Evolutionary conservation across 1,284 basidiomycete genomes (phyloP).

Genomic region (Ustilago xerochloae): DNA sequence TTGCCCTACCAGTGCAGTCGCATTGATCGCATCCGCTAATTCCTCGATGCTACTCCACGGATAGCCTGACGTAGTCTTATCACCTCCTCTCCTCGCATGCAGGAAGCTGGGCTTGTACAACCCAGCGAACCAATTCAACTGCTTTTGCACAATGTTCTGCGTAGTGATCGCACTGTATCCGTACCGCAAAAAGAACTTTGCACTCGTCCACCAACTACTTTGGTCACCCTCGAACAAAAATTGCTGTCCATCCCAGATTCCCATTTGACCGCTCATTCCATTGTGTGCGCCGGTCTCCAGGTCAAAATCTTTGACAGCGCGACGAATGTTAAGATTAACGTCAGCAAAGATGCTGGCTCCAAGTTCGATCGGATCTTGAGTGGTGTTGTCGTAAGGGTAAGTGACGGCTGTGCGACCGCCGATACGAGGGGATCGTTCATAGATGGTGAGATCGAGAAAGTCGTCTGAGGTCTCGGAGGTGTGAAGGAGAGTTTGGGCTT

Average conservation of each 20-base stretch:
- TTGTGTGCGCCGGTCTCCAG: conserved; percentile 29
- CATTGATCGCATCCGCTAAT: conserved; percentile 74
- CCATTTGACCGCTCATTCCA: conserved; percentile 35
- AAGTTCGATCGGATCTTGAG: conserved; percentile 75
- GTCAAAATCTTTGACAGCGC: conserved; percentile 42
- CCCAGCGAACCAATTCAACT: conserved; percentile 69
- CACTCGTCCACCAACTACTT: conserved; percentile 62
- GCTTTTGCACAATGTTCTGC: conserved; percentile 73
- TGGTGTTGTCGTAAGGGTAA: conserved; percentile 78
- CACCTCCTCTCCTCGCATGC: conserved; percentile 59
- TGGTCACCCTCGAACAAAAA: conserved; percentile 62
- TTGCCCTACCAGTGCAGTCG: conserved; percentile 65
- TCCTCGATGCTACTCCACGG: conserved; percentile 76
- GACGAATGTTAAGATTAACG: conserved; percentile 77
- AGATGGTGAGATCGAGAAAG: conserved; percentile 79
- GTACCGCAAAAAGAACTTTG: conserved; percentile 75
- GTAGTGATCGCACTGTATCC: conserved; percentile 76
- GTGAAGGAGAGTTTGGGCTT: conserved; percentile 67
- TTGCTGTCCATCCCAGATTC: conserved; percentile 81
- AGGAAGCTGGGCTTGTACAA: conserved; percentile 76
- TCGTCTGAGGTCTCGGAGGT: conserved; percentile 2
- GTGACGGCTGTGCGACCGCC: conserved; percentile 85
- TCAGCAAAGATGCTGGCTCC: conserved; percentile 89
- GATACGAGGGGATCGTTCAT: conserved; percentile 79
- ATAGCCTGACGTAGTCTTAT: conserved; percentile 34